These are phyloP conservation scores for Lobosporangium transversale DNA, from an alignment of 192 early-diverging fungal genomes.

Conservation along the genomic window DNA sequence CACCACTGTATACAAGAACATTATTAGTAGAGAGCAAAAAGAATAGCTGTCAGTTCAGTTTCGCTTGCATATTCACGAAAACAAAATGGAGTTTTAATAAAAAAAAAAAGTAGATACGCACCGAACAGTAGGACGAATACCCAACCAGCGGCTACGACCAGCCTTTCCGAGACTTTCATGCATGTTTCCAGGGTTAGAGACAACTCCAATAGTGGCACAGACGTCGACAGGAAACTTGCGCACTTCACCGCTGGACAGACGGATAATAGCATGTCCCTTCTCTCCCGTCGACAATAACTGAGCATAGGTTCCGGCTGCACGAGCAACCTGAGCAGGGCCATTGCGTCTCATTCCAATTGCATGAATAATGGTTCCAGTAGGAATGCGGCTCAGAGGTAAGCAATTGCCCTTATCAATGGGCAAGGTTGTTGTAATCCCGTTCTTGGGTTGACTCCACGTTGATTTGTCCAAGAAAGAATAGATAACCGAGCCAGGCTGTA, in stretches of 20 bases:
- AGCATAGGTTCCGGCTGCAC: slow-evolving; percentile 89
- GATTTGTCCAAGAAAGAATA: slow-evolving; percentile 65
- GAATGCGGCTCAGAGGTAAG: slow-evolving; percentile 88
- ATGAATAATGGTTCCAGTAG: slow-evolving; percentile 91
- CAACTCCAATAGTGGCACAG: slow-evolving; percentile 89
- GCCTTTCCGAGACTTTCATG: slow-evolving; percentile 90
- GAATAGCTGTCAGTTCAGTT: background rate
- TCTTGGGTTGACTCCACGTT: slow-evolving; percentile 43
- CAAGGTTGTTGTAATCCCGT: slow-evolving; percentile 54
- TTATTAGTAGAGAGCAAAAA: background rate
- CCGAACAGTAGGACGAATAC: slow-evolving; percentile 89
- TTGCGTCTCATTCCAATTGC: slow-evolving; percentile 82
- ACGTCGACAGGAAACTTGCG: slow-evolving; percentile 85
- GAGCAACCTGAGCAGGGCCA: slow-evolving; percentile 79
- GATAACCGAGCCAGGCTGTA: slow-evolving; percentile 81
- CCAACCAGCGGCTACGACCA: slow-evolving; percentile 81
- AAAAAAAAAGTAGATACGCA: too few relatives aligned
- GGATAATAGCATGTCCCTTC: slow-evolving; percentile 84
- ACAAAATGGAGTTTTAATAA: background rate
- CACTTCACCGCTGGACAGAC: slow-evolving; percentile 87
- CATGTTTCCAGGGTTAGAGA: slow-evolving; percentile 92
- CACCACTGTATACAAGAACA: slow-evolving; percentile 67
- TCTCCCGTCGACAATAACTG: slow-evolving; percentile 83
- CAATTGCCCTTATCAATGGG: slow-evolving; percentile 88
- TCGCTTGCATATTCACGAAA: too few relatives aligned